phyloP scores from a whole-genome alignment of 352 stramenopile genomes.

The Pythium dissimile region DNA sequence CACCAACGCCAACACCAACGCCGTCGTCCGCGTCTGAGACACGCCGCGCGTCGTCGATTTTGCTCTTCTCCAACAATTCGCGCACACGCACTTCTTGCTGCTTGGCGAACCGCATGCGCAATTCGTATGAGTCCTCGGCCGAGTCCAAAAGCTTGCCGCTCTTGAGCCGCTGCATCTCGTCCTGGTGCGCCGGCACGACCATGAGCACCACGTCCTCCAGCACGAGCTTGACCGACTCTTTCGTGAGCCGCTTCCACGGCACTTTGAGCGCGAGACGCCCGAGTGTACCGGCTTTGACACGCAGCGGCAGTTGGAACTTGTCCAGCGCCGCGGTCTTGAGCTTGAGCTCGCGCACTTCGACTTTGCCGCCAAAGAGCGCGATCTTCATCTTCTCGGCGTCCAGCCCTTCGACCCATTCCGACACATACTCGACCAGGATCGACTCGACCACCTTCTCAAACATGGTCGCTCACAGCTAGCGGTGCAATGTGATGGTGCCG shows the following conservation, averaged over 20 bases:
- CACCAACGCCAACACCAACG: neutral
- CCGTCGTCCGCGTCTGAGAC: slow-evolving; percentile 20
- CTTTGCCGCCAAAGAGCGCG: slow-evolving; percentile 75
- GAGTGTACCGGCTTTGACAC: slow-evolving; percentile 67
- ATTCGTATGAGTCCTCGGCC: slow-evolving; percentile 48
- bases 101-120: slow-evolving; percentile 71
- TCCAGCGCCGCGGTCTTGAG: slow-evolving; percentile 65
- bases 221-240: slow-evolving; percentile 69
- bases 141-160: slow-evolving; percentile 24
- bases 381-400: slow-evolving; percentile 89
- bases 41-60: slow-evolving; percentile 35
- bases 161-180: slow-evolving; percentile 40
- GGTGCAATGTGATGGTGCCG: neutral
- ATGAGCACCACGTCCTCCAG: slow-evolving; percentile 77
- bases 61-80: slow-evolving; percentile 71
- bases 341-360: slow-evolving; percentile 77
- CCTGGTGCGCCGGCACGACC: slow-evolving; percentile 61
- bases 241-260: slow-evolving; percentile 81
- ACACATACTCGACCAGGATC: slow-evolving; percentile 84
- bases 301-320: slow-evolving; percentile 77
- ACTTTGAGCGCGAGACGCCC: slow-evolving; percentile 75
- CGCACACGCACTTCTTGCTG: slow-evolving; percentile 79
- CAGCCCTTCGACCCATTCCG: slow-evolving; percentile 80
- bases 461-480: slow-evolving; percentile 30
- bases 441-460: slow-evolving; percentile 86